Conservation (phyloP, 441 rosid species). For the Gossypium gossypioides region DNA sequence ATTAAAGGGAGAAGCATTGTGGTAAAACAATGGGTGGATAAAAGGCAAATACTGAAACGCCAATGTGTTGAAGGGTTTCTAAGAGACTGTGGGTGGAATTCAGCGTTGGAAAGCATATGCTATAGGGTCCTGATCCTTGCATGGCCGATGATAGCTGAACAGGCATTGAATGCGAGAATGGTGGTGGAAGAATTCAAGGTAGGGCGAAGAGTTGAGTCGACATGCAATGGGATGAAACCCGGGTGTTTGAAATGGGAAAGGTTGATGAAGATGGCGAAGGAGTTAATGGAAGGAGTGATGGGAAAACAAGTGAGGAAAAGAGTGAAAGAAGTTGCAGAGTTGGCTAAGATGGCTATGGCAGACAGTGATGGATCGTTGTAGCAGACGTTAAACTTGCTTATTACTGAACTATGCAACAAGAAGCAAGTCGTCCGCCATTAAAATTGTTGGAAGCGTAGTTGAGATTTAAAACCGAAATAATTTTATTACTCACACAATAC, state of each 20-base stretch:
- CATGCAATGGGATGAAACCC: neutral
- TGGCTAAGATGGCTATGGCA: neutral
- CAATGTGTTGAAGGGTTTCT: constrained; percentile 38
- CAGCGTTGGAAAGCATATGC: constrained; percentile 33
- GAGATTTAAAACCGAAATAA: too few relatives aligned
- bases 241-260: too few relatives aligned
- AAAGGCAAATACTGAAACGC: constrained; percentile 48
- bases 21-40: constrained; percentile 67
- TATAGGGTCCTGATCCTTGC: constrained; percentile 58
- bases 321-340: neutral
- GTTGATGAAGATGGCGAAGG: neutral
- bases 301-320: neutral
- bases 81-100: constrained; percentile 47
- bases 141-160: constrained; percentile 77
- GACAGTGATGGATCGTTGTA: neutral
- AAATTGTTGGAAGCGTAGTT: neutral
- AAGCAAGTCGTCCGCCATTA: neutral
- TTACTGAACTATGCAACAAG: neutral
- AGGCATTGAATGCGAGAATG: constrained; percentile 49
- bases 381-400: neutral
- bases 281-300: neutral
- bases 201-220: constrained; percentile 35
- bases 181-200: constrained; percentile 60
- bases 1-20: constrained; percentile 36
- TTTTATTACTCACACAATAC: too few relatives aligned